Percentiles rank a stretch among this genome's conserved stretches.
Conservation (phyloP, 305 asterid species). For the Fraxinus xanthoxyloides region DNA sequence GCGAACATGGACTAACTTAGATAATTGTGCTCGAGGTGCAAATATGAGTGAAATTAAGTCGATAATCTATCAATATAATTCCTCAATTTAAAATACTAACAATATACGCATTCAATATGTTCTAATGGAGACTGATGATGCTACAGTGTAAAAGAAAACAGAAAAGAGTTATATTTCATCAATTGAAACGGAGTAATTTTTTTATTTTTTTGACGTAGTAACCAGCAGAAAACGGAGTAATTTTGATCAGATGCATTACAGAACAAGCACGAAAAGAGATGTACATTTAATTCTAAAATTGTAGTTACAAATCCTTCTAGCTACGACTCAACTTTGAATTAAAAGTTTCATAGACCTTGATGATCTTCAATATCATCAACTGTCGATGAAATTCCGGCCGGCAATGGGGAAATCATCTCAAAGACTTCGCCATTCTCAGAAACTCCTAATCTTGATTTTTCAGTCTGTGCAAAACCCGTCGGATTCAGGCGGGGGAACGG, state of each 20-base stretch:
- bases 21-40: too few relatives aligned
- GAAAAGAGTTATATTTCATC: background rate
- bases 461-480: background rate
- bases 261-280: background rate
- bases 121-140: background rate
- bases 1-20: background rate
- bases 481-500: slow-evolving; percentile 46
- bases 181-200: background rate
- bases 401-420: background rate
- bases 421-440: background rate
- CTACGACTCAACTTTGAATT: background rate
- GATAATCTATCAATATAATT: too few relatives aligned
- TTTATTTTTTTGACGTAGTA: too few relatives aligned
- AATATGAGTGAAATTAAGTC: too few relatives aligned
- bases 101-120: background rate
- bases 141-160: background rate
- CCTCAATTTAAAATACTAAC: background rate
- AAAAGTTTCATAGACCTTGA: background rate
- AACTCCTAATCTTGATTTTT: background rate
- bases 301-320: background rate
- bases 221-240: background rate
- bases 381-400: background rate
- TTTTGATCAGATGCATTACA: background rate
- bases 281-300: background rate
- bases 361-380: background rate